Evolutionary conservation across 2,329 filamentous ascomycete species (phyloP).

Genomic region (Simplicillium aogashimaense): DNA sequence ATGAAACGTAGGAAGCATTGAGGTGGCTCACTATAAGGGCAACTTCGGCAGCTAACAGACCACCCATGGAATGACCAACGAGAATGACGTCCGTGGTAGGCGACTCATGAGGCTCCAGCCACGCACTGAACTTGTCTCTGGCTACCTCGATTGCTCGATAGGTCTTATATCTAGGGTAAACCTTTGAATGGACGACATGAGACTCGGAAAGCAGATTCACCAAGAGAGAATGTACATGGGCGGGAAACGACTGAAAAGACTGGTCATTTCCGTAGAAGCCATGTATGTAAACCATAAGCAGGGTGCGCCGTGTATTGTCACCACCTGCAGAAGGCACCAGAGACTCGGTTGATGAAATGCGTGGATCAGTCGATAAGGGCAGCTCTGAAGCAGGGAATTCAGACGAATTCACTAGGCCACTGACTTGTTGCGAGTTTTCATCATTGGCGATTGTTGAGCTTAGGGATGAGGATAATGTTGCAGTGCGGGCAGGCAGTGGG

Average conservation of each 20-base stretch:
- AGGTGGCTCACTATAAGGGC: constrained; percentile 45
- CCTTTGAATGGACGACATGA: constrained; percentile 77
- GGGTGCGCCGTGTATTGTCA: constrained; percentile 32
- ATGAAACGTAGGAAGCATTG: too few relatives aligned
- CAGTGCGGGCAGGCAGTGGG: too few relatives aligned
- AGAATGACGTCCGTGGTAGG: constrained; percentile 69
- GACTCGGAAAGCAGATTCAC: constrained; percentile 56
- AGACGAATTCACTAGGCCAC: too few relatives aligned
- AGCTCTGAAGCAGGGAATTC: too few relatives aligned
- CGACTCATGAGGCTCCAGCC: constrained; percentile 70
- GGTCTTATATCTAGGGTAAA: constrained; percentile 73
- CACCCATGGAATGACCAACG: constrained; percentile 85
- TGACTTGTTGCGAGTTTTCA: too few relatives aligned
- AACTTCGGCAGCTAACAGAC: constrained; percentile 72
- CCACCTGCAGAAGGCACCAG: constrained; percentile 19
- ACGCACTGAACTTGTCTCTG: constrained; percentile 72
- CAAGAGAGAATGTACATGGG: constrained; percentile 71
- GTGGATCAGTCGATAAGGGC: constrained; percentile 25
- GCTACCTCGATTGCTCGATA: constrained; percentile 63
- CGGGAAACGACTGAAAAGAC: constrained; percentile 80
- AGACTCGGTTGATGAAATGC: constrained; percentile 38
- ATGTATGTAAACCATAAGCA: constrained; percentile 78
- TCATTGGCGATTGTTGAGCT: too few relatives aligned
- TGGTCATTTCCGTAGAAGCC: constrained; percentile 85
- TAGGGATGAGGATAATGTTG: too few relatives aligned